A percentile compares a stretch with the other conserved stretches of the same genome.
Conservation (phyloP, 164 flowering plant species). For the Kingdonia uniflora region DNA sequence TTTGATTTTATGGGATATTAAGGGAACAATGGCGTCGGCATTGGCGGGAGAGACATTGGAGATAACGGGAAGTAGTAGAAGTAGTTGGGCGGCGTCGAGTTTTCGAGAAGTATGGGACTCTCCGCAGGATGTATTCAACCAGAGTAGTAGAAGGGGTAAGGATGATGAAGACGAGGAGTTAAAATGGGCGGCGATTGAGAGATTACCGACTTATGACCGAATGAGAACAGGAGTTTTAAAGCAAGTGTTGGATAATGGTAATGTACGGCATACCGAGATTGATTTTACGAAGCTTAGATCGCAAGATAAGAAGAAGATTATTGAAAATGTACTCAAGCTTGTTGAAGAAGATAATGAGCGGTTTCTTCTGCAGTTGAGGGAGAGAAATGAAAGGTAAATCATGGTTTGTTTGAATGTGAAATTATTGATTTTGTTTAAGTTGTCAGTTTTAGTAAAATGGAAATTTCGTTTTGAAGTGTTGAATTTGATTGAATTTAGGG, state of each 20-base stretch:
- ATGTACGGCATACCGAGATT: constrained; percentile 23
- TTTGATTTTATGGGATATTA: no score
- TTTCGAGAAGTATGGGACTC: no score
- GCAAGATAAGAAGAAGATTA: constrained; percentile 27
- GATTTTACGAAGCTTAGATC: constrained; percentile 28
- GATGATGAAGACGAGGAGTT: constrained; percentile 55
- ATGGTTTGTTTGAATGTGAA: not conserved
- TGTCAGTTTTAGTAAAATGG: no score
- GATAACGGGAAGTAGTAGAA: constrained; percentile 17
- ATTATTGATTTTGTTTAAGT: not conserved
- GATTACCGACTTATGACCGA: constrained; percentile 44
- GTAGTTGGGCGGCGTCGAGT: constrained; percentile 18
- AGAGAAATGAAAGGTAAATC: constrained; percentile 39
- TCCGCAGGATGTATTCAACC: no score
- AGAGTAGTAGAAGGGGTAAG: not conserved
- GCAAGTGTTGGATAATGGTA: constrained; percentile 30
- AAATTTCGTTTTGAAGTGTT: not conserved
- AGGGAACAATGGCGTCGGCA: constrained; percentile 26
- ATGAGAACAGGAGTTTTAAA: constrained; percentile 25
- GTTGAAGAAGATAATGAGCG: constrained; percentile 42
- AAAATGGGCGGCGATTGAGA: constrained; percentile 56
- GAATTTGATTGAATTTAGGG: constrained; percentile 19
- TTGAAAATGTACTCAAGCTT: constrained; percentile 33
- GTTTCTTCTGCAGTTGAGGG: constrained; percentile 25
- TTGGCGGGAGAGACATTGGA: constrained; percentile 19